Evolutionary conservation across 257 asterid species (phyloP).

Genomic region (Salvia rosmarinus): DNA sequence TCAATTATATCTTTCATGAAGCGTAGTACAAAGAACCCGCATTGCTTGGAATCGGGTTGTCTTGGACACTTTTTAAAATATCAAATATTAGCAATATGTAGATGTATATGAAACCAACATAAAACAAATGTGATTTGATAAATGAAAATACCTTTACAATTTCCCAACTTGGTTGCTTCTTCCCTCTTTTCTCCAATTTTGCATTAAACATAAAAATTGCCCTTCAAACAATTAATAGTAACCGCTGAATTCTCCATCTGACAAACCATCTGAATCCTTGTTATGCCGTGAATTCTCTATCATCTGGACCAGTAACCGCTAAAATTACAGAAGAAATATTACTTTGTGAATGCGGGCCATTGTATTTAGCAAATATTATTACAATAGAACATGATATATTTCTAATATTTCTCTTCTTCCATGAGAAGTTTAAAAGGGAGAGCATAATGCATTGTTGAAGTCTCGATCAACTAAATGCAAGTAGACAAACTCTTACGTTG

Average conservation of each 20-base stretch:
- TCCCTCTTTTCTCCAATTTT: no score
- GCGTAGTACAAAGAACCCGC: no score
- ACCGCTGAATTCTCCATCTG: slow-evolving; percentile 50
- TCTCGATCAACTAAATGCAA: slow-evolving; percentile 19
- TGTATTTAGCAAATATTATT: slow-evolving; percentile 13
- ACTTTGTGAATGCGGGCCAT: slow-evolving; percentile 16
- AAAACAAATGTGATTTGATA: no score
- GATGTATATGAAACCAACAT: no score
- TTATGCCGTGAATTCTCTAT: slow-evolving; percentile 42
- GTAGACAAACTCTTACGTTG: slow-evolving; percentile 7
- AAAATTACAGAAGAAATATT: slow-evolving; percentile 33
- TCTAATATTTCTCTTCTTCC: neutral
- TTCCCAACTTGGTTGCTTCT: no score
- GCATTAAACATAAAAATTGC: no score
- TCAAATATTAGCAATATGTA: no score
- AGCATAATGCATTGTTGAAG: slow-evolving; percentile 14
- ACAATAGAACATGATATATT: neutral
- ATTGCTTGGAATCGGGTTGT: no score
- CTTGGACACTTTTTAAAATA: no score
- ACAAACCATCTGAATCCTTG: slow-evolving; percentile 43
- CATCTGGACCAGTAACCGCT: slow-evolving; percentile 73
- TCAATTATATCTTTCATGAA: no score
- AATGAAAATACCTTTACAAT: no score
- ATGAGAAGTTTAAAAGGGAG: neutral
- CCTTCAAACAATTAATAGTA: no score